These are phyloP conservation scores for Talaromyces sp. DNA, from an alignment of 2,329 filamentous ascomycete genomes.

Conservation along the genomic window DNA sequence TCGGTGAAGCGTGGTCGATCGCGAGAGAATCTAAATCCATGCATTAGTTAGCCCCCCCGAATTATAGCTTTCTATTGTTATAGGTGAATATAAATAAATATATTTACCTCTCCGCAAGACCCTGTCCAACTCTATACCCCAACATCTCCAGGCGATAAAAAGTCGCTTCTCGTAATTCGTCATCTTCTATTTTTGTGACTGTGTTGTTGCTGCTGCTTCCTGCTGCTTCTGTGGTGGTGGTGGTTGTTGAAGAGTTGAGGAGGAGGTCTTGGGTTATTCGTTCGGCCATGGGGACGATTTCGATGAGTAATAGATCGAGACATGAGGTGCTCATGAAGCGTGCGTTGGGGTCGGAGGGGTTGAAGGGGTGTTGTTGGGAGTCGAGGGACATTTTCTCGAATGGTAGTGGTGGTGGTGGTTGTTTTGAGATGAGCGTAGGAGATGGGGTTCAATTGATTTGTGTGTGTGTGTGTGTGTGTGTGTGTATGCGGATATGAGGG, in stretches of 20 bases:
- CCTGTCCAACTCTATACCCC: constrained; percentile 88
- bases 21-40: constrained; percentile 35
- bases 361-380: constrained; percentile 53
- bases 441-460: not conserved
- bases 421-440: not conserved
- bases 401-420: not conserved
- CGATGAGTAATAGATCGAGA: constrained; percentile 91
- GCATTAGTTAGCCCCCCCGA: too few species aligned
- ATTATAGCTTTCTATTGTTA: too few species aligned
- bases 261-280: constrained; percentile 69
- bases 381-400: constrained; percentile 13
- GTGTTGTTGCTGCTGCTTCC: constrained; percentile 14
- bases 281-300: constrained; percentile 91
- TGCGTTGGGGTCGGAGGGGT: constrained; percentile 66
- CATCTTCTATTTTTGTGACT: constrained; percentile 38
- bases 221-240: not conserved
- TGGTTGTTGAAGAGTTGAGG: not conserved
- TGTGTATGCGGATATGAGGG: too few species aligned
- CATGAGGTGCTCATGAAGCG: constrained; percentile 77
- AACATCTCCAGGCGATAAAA: constrained; percentile 77
- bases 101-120: constrained; percentile 86
- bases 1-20: constrained; percentile 85
- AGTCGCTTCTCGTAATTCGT: constrained; percentile 77
- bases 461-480: too few species aligned
- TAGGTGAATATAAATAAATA: too few species aligned